Evolutionary conservation across 495 filamentous ascomycete species (phyloP), one percentile per base, ranked within the genome.

Genomic region (Talaromyces adpressus): DNA sequence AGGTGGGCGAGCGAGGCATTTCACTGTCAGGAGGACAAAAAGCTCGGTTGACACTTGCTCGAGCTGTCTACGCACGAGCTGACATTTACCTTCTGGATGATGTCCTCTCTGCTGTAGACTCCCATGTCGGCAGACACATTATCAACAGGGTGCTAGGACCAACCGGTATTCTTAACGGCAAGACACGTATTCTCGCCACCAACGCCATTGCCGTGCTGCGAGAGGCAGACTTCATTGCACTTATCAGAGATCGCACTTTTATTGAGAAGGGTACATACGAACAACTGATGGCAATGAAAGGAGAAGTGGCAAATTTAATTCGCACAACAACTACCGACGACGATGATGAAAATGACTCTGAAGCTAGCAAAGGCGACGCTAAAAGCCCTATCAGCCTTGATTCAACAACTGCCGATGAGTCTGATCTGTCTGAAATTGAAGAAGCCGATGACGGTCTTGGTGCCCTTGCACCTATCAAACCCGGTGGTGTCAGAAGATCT

Each of bases 21-120:
- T 97, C 94, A 5, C 82, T 99, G 39, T 97, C 93, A 57, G 95
- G 95, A 63, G 95, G 95, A 41, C 95, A 99, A 74, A 98, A 95
- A 76, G 94, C 95, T 62, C 87, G 95, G 16, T 80, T 99, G 68
- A 94, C 92, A n/a, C 81, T 99, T 60, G 95, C 95, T 14, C 83
- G 95, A 71, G 95, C 95, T 56, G 95, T 99, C 2, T 99, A 99
- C 72, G 93, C 95, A 62, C 85, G 95, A 66, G 91, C 94, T n/a
- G 95, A 99, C 75, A 85, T 99, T 63, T 99, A 98, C 67, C 78
- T 99, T 12, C 79, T 99, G 6, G 95, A 99, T 69, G 95, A 99
- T 72, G 87, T 90, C 63, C 80, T 99, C 20, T 97, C 93, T 25
- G 94, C 95, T 2, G 95, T 99, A 18, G 95, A 99, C 75, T 94